These are phyloP conservation scores for Nothopassalora personata DNA, from an alignment of 2,329 filamentous ascomycete species.

Conservation along the genomic window DNA sequence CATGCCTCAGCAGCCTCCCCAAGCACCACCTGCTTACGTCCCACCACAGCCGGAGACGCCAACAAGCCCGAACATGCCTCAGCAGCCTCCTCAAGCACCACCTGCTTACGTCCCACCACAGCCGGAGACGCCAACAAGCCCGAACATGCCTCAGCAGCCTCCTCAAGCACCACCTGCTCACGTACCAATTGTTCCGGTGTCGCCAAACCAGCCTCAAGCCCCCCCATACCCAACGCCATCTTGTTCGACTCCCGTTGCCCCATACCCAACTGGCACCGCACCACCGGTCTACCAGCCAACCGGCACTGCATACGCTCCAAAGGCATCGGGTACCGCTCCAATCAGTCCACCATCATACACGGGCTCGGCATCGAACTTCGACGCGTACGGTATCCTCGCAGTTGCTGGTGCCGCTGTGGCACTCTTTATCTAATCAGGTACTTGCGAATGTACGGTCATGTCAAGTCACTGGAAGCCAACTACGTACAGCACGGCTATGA, in stretches of 20 bases:
- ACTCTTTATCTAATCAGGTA: slow-evolving; percentile 24
- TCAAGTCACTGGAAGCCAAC: slow-evolving; percentile 6
- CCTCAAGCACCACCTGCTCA: not conserved
- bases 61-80: too few relatives aligned
- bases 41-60: not conserved
- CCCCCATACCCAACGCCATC: slow-evolving; percentile 1
- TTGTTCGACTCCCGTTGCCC: not conserved
- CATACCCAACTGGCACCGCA: slow-evolving; percentile 8
- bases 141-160: not conserved
- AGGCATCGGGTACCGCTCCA: slow-evolving; percentile 3
- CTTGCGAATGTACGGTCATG: slow-evolving; percentile 13
- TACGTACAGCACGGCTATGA: slow-evolving; percentile 11
- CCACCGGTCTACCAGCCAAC: slow-evolving; percentile 4
- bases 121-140: not conserved
- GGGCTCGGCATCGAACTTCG: slow-evolving; percentile 17
- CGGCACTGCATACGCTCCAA: slow-evolving; percentile 3
- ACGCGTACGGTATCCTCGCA: slow-evolving; percentile 20
- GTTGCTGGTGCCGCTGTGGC: slow-evolving; percentile 23
- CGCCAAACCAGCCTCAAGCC: not conserved
- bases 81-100: not conserved
- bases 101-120: not conserved
- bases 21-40: not conserved
- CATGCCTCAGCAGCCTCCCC: not conserved
- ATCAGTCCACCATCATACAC: slow-evolving; percentile 14
- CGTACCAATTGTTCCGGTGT: not conserved